Evolutionary conservation across 495 filamentous ascomycete species (phyloP).

Genomic region (Bacidia rubella): DNA sequence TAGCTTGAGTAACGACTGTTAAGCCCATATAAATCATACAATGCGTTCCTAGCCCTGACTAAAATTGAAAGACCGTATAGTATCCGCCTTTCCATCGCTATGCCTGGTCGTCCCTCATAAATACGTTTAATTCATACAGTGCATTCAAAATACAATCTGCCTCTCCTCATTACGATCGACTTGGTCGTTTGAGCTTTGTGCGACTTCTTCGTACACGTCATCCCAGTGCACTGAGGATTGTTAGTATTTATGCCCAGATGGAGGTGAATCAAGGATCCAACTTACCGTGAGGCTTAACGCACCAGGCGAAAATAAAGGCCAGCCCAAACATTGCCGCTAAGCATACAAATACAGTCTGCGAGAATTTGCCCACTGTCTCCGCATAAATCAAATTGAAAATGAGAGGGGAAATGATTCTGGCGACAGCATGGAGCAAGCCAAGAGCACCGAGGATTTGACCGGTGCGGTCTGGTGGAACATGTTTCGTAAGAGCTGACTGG

Average conservation of each 20-base stretch:
- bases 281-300: slow-evolving; percentile 63
- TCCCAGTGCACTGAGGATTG: slow-evolving; percentile 2
- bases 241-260: not conserved
- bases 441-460: slow-evolving; percentile 78
- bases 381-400: slow-evolving; percentile 80
- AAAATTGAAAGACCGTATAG: no score
- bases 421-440: slow-evolving; percentile 72
- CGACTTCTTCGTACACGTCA: not conserved
- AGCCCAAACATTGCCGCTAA: slow-evolving; percentile 52
- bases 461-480: slow-evolving; percentile 65
- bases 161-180: not conserved
- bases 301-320: slow-evolving; percentile 50
- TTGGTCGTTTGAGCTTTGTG: not conserved
- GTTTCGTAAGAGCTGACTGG: slow-evolving; percentile 75
- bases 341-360: slow-evolving; percentile 72
- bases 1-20: no score
- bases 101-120: not conserved
- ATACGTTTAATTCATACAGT: not conserved
- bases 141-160: not conserved
- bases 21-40: no score
- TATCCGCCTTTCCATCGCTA: slow-evolving; percentile 1
- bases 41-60: no score
- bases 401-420: slow-evolving; percentile 62
- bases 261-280: not conserved
- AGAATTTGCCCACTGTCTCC: slow-evolving; percentile 58